A percentile compares a stretch with the other conserved stretches of the same genome.
These are phyloP conservation scores for Scheffersomyces ergatensis DNA, from an alignment of 805 yeast species.

Conservation along the genomic window DNA sequence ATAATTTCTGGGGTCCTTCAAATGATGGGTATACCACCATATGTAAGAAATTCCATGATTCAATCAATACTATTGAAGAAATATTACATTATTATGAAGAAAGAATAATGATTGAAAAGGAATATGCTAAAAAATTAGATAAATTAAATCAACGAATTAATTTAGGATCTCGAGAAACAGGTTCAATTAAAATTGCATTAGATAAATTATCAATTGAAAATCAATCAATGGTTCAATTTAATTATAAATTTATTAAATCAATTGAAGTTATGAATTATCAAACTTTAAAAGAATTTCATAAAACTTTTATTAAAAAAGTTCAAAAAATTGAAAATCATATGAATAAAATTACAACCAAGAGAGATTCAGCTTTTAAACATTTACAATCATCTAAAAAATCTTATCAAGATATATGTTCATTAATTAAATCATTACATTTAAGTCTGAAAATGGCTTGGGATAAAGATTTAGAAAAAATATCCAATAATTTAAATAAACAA, in stretches of 20 bases:
- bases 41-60: conserved; percentile 54
- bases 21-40: conserved; percentile 59
- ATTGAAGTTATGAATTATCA: conserved; percentile 45
- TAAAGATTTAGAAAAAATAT: conserved; percentile 62
- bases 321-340: conserved; percentile 58
- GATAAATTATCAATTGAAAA: conserved; percentile 61
- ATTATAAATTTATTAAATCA: conserved; percentile 49
- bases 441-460: conserved; percentile 71
- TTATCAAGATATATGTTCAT: conserved; percentile 58
- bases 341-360: conserved; percentile 51
- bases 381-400: conserved; percentile 40
- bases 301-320: conserved; percentile 50
- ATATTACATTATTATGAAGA: conserved; percentile 34
- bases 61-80: conserved; percentile 50
- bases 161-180: conserved; percentile 58
- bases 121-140: conserved; percentile 57
- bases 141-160: conserved; percentile 45
- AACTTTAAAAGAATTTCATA: conserved; percentile 53
- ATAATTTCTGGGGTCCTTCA: conserved; percentile 58
- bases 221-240: conserved; percentile 55
- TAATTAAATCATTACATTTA: conserved; percentile 57
- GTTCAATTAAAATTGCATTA: conserved; percentile 56
- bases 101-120: conserved; percentile 65
- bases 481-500: conserved; percentile 52
- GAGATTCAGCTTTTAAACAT: conserved; percentile 32